Base-by-base conservation (phyloP, 108 stramenopile genomes). In the Skeletonema grethae region DNA sequence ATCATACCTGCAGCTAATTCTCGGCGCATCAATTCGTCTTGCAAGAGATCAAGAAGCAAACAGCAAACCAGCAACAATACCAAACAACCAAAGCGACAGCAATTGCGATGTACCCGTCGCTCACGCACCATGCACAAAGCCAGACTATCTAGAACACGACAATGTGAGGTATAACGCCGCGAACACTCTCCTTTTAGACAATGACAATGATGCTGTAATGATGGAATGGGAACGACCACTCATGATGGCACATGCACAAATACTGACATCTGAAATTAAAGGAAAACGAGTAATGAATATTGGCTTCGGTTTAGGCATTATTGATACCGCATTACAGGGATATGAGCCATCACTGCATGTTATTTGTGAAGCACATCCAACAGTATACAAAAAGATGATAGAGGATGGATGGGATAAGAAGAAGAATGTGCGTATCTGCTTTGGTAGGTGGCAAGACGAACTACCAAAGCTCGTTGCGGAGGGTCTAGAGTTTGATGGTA, bases 161-260 rank as follows among this genome's bases (percentile, higher is more conserved):
- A 76, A 75, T 38, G 78, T 91, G 7, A 69, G 75, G 29, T 92
- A 93, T 65, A 87, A 82, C 56, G 79, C 70, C 25, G 84, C 88
- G 30, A 72, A 78, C 31, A 80, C 73, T 16, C 80, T 89, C 0
- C 67, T 92, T 28, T 72, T 95, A 28, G 91, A 93, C 69, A 71
- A 74, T 57, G 95, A 96, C 67, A 61, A 89, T 32, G 97, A 97
- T 82, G 97, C 95, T 1, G 94, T 97, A 56, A 97, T 97, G 97
- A 97, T 97, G 97, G 94, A 97, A 83, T 97, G 97, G 97, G 97
- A 97, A 80, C 63, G 90, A 9, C 97, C 97, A 0, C 78, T 97
- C 35, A 97, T 97, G 97, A 79, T 88, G 45, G 87, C 85, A n/a
- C 97, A 97, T 82, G 95, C 97, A 1, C 75, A 80, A 50, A 84